Conservation (phyloP, 306 rosid genomes). For the Lotus japonicus region DNA sequence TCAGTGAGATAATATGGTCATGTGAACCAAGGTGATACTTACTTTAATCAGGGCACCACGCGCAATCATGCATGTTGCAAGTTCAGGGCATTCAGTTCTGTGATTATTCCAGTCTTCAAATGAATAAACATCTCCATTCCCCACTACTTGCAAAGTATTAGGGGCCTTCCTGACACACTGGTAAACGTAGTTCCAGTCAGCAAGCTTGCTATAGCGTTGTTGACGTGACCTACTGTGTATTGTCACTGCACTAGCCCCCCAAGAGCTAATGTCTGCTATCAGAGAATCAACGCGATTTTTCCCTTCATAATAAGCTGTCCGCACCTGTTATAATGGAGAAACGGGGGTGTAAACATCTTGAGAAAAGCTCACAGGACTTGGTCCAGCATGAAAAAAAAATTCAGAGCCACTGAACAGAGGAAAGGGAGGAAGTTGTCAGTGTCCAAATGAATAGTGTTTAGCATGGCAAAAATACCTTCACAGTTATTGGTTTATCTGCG, state of each 20-base stretch:
- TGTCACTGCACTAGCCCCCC: slow-evolving; percentile 91
- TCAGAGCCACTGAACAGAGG: background rate
- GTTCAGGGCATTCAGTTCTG: slow-evolving; percentile 66
- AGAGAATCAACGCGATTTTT: slow-evolving; percentile 82
- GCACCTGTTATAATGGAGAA: slow-evolving; percentile 48
- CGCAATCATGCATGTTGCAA: slow-evolving; percentile 81
- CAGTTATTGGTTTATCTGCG: slow-evolving; percentile 53
- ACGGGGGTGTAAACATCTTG: background rate
- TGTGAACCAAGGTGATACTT: slow-evolving; percentile 22
- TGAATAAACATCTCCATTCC: slow-evolving; percentile 85
- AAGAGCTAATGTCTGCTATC: slow-evolving; percentile 60
- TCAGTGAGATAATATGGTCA: background rate
- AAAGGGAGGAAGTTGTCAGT: background rate
- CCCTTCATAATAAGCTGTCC: slow-evolving; percentile 89
- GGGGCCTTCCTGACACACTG: slow-evolving; percentile 70
- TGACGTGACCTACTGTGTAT: slow-evolving; percentile 95
- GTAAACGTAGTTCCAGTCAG: slow-evolving; percentile 85
- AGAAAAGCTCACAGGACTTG: slow-evolving; percentile 1
- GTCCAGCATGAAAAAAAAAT: background rate
- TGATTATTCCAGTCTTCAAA: slow-evolving; percentile 73
- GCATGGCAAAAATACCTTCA: slow-evolving; percentile 51
- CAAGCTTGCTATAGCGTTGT: slow-evolving; percentile 97
- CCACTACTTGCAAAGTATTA: slow-evolving; percentile 55
- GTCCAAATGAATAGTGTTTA: background rate
- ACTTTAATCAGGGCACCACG: slow-evolving; percentile 91